phyloP scores from a whole-genome alignment of 2,329 filamentous ascomycete species.

The Myriosclerotinia curreyana region DNA sequence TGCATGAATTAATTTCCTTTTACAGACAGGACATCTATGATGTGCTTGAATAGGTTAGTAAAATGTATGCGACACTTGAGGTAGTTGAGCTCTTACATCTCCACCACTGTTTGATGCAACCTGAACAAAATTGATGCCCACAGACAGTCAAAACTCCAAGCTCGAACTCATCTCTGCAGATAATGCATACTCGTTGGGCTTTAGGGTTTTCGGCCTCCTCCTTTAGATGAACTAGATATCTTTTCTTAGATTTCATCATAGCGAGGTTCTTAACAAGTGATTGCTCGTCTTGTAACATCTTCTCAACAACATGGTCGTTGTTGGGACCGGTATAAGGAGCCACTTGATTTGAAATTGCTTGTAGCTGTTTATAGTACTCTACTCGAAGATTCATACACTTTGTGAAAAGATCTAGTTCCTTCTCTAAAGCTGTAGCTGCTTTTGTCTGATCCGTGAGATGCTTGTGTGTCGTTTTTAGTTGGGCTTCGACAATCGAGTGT shows the following conservation, averaged over 20 bases:
- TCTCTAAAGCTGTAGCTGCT: constrained; percentile 50
- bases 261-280: constrained; percentile 57
- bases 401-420: constrained; percentile 74
- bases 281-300: constrained; percentile 58
- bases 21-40: constrained; percentile 58
- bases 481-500: constrained; percentile 58
- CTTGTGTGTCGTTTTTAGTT: constrained; percentile 60
- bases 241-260: constrained; percentile 65
- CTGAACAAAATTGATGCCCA: constrained; percentile 88
- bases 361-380: constrained; percentile 87
- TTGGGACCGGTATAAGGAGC: constrained; percentile 62
- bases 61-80: neutral
- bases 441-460: constrained; percentile 53
- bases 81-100: constrained; percentile 4
- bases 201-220: constrained; percentile 50
- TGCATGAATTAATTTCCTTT: constrained; percentile 58
- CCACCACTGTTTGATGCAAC: constrained; percentile 81
- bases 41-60: constrained; percentile 14
- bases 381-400: constrained; percentile 79
- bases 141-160: constrained; percentile 82
- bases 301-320: constrained; percentile 36
- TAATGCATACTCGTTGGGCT: constrained; percentile 72
- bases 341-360: constrained; percentile 86
- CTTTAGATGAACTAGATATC: constrained; percentile 57
- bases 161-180: constrained; percentile 75